Evolutionary conservation across 805 yeast genomes (phyloP).

Genomic region (Candida xiaguanensis): DNA sequence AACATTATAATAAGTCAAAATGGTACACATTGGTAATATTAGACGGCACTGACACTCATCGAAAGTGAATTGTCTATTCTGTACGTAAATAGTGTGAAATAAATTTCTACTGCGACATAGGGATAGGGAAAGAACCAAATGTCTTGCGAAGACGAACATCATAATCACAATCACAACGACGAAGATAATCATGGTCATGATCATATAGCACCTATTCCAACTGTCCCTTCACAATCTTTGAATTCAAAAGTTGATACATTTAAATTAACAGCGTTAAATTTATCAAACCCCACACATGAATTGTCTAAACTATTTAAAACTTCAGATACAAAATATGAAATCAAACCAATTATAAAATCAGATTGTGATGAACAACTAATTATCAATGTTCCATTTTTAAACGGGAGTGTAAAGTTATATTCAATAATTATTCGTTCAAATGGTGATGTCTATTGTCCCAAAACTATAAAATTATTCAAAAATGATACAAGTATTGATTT

Average conservation of each 20-base stretch:
- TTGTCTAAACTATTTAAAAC: conserved; percentile 50
- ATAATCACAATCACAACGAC: conserved; percentile 23
- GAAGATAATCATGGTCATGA: conserved; percentile 25
- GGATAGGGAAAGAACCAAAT: too few species aligned
- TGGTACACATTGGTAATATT: too few species aligned
- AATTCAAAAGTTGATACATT: conserved; percentile 56
- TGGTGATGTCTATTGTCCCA: conserved; percentile 64
- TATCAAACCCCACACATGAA: conserved; percentile 50
- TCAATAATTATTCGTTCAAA: conserved; percentile 69
- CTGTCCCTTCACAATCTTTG: conserved; percentile 66
- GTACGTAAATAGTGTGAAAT: too few species aligned
- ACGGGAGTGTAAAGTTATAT: conserved; percentile 67
- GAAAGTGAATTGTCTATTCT: too few species aligned
- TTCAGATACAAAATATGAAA: conserved; percentile 45
- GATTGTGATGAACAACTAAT: conserved; percentile 84
- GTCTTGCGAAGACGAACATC: conserved; percentile 32
- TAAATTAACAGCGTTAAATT: conserved; percentile 62
- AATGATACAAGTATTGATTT: conserved; percentile 72
- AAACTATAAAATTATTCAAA: conserved; percentile 65
- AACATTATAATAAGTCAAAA: too few species aligned
- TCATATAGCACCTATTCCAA: conserved; percentile 65
- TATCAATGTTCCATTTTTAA: conserved; percentile 69
- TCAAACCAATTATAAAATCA: conserved; percentile 48
- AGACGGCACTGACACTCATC: too few species aligned
- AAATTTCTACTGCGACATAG: too few species aligned